A percentile compares a stretch with the other conserved stretches of the same genome.
Evolutionary conservation across 306 rosid species (phyloP).

Genomic region (Castanospermum australe): DNA sequence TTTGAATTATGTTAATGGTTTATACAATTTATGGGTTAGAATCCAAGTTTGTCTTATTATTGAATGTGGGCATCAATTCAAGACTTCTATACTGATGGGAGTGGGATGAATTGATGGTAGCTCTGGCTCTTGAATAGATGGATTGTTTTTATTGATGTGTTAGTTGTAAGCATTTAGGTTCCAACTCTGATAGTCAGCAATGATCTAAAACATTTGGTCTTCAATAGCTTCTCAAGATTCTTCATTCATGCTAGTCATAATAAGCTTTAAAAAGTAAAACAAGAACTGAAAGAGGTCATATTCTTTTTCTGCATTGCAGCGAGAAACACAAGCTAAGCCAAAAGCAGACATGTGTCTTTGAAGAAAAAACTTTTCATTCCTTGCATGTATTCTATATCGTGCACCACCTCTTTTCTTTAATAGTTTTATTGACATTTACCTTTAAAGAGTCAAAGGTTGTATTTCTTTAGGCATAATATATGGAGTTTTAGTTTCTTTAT

Average conservation of each 20-base stretch:
- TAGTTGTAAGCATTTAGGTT: neutral
- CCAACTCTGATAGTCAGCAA: neutral
- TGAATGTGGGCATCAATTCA: neutral
- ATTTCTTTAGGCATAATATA: neutral
- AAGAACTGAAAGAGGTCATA: neutral
- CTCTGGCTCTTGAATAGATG: neutral
- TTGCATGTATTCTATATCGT: neutral
- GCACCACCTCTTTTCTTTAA: neutral
- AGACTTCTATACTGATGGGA: neutral
- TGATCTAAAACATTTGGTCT: neutral
- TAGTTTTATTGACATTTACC: neutral
- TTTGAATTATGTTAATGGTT: neutral
- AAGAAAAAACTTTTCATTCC: neutral
- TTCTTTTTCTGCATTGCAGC: neutral
- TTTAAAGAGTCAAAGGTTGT: neutral
- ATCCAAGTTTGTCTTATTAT: neutral
- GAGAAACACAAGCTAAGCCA: neutral
- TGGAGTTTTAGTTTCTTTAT: neutral
- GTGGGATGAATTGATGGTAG: neutral
- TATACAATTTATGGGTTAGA: neutral
- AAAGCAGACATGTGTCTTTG: neutral
- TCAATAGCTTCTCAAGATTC: neutral
- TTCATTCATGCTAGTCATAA: neutral
- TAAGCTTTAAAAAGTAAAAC: neutral
- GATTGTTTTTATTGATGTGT: neutral